Percentiles rank a stretch among this genome's conserved stretches.
These are phyloP conservation scores for Acanthamoeba sp. DNA, from an alignment of 208 protist species.

Conservation along the genomic window DNA sequence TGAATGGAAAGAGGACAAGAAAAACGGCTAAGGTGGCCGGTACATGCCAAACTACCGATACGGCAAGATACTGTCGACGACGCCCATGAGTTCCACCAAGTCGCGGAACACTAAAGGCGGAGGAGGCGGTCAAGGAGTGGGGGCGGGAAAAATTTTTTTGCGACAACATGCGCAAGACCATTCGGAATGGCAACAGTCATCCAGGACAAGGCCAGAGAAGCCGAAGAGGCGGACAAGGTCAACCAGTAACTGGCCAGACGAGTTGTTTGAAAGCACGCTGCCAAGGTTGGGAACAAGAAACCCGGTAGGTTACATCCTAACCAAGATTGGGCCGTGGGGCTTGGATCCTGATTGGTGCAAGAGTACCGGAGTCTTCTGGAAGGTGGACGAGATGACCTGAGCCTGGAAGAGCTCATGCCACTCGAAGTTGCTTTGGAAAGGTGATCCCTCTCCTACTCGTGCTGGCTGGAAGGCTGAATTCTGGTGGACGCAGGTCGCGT, in stretches of 20 bases:
- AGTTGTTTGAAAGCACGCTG: not conserved
- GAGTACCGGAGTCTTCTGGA: not conserved
- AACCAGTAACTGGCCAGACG: not conserved
- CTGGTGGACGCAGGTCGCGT: not conserved
- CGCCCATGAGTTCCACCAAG: not conserved
- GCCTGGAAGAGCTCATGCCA: not conserved
- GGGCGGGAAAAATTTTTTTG: not conserved
- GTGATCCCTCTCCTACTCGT: not conserved
- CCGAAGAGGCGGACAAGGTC: not conserved
- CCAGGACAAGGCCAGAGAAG: not conserved
- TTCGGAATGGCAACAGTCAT: not conserved
- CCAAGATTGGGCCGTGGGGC: too few relatives aligned
- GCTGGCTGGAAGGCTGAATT: not conserved
- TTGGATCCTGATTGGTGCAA: too few relatives aligned
- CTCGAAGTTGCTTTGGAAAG: not conserved
- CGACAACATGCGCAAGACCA: not conserved
- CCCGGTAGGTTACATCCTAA: not conserved
- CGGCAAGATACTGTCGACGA: not conserved
- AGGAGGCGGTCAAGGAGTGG: not conserved
- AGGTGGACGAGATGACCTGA: not conserved
- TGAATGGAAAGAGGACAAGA: conserved; percentile 25
- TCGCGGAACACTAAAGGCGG: not conserved
- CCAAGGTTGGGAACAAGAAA: not conserved
- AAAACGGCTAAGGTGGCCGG: not conserved
- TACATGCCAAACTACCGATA: not conserved